These are phyloP conservation scores for Paracoccidioides lutzii DNA, from an alignment of 2,329 filamentous ascomycete genomes.

Conservation along the genomic window DNA sequence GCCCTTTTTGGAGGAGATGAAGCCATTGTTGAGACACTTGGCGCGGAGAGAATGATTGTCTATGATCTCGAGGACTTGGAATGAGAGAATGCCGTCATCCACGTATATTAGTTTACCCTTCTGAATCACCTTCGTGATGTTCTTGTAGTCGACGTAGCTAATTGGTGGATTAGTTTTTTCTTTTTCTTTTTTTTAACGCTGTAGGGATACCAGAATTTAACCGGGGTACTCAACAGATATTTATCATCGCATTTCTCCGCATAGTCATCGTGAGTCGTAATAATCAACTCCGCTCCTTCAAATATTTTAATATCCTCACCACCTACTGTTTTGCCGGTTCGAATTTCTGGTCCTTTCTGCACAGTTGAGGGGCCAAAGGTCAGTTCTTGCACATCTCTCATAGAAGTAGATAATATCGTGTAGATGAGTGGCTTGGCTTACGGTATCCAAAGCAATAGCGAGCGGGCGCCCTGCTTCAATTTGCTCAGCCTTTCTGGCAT, in stretches of 20 bases:
- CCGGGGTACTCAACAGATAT: conserved; percentile 57
- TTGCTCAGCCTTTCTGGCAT: conserved; percentile 77
- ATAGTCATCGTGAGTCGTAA: conserved; percentile 93
- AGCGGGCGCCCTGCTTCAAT: conserved; percentile 68
- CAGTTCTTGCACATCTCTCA: conserved; percentile 30
- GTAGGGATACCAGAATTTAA: conserved; percentile 22
- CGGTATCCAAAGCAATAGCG: conserved; percentile 79
- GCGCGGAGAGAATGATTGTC: conserved; percentile 82
- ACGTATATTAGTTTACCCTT: conserved; percentile 91
- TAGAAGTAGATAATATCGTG: neutral
- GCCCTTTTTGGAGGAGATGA: conserved; percentile 97
- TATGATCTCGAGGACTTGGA: conserved; percentile 77
- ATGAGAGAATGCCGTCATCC: conserved; percentile 93
- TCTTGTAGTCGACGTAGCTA: conserved; percentile 98
- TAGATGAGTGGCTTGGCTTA: conserved; percentile 39
- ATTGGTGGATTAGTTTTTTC: neutral
- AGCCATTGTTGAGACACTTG: conserved; percentile 89
- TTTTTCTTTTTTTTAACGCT: too few relatives aligned
- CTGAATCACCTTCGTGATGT: conserved; percentile 97
- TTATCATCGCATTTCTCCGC: conserved; percentile 69
- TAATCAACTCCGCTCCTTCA: conserved; percentile 75
- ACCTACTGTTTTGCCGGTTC: conserved; percentile 60
- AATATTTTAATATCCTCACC: conserved; percentile 70
- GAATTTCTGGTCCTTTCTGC: conserved; percentile 72
- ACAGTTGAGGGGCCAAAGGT: conserved; percentile 4